A percentile compares a stretch with the other conserved stretches of the same genome.
Evolutionary conservation across 2,329 filamentous ascomycete species (phyloP).

Genomic region (Emmonsiellopsis sp.): DNA sequence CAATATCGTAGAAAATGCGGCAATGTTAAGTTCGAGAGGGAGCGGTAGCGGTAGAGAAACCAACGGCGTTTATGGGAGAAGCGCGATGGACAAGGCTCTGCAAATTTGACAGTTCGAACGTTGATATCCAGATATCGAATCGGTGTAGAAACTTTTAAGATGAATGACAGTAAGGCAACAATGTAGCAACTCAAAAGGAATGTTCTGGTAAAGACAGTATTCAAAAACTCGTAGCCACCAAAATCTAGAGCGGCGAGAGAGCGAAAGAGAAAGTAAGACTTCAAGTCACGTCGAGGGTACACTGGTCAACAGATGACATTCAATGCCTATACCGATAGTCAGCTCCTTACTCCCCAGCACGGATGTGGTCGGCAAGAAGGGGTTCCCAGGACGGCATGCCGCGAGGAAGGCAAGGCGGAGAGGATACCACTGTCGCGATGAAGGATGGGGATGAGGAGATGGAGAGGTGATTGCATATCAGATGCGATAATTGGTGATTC

Average conservation of each 20-base stretch:
- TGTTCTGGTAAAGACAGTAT: not conserved
- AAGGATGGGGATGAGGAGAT: not conserved
- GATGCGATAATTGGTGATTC: not conserved
- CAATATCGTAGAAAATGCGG: too few relatives aligned
- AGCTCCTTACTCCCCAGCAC: not conserved
- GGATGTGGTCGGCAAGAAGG: not conserved
- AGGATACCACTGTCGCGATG: not conserved
- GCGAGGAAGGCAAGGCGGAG: too few relatives aligned
- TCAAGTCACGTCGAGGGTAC: slow-evolving; percentile 1
- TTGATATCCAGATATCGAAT: not conserved
- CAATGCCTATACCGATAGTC: not conserved
- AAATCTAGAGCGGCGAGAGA: not conserved
- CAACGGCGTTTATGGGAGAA: too few relatives aligned
- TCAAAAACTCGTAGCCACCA: not conserved
- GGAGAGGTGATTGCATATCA: not conserved
- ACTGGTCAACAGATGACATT: not conserved
- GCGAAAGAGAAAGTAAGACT: not conserved
- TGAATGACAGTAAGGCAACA: not conserved
- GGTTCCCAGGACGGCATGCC: not conserved
- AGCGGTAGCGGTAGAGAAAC: too few relatives aligned
- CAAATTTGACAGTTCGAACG: not conserved
- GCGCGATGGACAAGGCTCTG: too few relatives aligned
- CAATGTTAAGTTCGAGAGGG: too few relatives aligned
- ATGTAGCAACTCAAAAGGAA: not conserved
- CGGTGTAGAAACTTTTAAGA: not conserved